Conservation (phyloP, 2,329 filamentous ascomycete genomes). For the Scedosporium dehoogii region DNA sequence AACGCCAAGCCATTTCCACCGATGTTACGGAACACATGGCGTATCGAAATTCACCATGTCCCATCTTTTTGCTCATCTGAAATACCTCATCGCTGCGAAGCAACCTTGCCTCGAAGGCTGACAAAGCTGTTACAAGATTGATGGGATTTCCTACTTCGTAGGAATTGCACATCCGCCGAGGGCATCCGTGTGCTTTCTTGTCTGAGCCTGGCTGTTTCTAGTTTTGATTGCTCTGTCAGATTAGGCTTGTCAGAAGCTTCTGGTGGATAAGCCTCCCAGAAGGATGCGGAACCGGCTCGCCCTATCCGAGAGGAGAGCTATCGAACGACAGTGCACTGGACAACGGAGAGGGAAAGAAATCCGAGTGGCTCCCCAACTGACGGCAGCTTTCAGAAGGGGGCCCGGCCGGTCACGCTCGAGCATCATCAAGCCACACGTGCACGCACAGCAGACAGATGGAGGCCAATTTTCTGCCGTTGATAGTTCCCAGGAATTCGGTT, state of each 20-base stretch:
- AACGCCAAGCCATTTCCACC: constrained; percentile 9
- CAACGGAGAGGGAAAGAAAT: background rate
- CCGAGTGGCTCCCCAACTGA: too few species aligned
- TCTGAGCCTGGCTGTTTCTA: too few species aligned
- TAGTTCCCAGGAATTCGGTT: background rate
- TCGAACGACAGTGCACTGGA: too few species aligned
- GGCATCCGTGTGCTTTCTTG: too few species aligned
- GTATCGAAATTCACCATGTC: constrained; percentile 20
- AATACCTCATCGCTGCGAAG: background rate
- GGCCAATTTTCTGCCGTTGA: background rate
- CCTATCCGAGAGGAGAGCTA: background rate
- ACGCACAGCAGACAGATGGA: background rate
- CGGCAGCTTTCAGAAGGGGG: too few species aligned
- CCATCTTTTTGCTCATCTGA: background rate
- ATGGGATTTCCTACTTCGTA: too few species aligned
- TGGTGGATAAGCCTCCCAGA: background rate
- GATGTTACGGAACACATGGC: constrained; percentile 19
- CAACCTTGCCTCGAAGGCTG: background rate
- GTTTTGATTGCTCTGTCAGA: background rate
- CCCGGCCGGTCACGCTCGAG: too few species aligned
- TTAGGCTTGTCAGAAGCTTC: background rate
- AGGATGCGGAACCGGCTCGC: background rate
- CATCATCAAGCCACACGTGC: background rate
- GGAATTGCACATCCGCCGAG: too few species aligned
- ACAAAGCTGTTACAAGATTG: background rate